Conservation (phyloP, 148 eudicot species). For the Polygonum maritimum region DNA sequence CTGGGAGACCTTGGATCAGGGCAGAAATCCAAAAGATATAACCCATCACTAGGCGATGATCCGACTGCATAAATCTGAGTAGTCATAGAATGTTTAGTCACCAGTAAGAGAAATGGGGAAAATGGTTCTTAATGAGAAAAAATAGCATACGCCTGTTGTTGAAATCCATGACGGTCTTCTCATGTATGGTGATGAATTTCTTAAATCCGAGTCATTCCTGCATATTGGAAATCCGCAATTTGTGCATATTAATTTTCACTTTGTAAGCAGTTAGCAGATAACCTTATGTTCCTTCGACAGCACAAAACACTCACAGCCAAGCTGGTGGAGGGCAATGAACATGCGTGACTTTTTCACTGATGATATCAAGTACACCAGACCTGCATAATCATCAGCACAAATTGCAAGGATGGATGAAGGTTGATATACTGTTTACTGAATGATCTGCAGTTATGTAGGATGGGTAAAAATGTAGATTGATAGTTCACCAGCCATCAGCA, state of each 20-base stretch:
- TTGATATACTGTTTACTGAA: not conserved
- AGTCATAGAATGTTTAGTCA: conserved; percentile 7
- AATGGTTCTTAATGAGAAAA: conserved; percentile 1
- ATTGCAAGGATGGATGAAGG: conserved; percentile 1
- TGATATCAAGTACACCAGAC: conserved; percentile 84
- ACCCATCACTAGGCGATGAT: conserved; percentile 54
- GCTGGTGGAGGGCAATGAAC: conserved; percentile 98
- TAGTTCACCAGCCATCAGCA: conserved; percentile 91
- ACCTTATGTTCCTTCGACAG: not conserved
- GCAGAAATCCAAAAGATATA: conserved; percentile 74
- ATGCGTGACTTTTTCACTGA: conserved; percentile 63
- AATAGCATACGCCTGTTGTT: conserved; percentile 44
- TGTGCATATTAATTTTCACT: not conserved
- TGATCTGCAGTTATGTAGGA: not conserved
- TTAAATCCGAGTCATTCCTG: conserved; percentile 39
- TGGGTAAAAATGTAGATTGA: not conserved
- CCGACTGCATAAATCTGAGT: conserved; percentile 73
- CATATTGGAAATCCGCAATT: conserved; percentile 11
- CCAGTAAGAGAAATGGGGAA: not conserved
- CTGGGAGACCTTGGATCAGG: conserved; percentile 65
- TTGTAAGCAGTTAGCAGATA: not conserved
- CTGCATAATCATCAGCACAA: conserved; percentile 25
- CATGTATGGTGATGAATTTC: conserved; percentile 30
- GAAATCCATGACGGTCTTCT: conserved; percentile 80
- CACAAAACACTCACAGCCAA: conserved; percentile 63